These are phyloP conservation scores for Suillus subaureus DNA, from an alignment of 768 basidiomycete genomes.

Conservation along the genomic window DNA sequence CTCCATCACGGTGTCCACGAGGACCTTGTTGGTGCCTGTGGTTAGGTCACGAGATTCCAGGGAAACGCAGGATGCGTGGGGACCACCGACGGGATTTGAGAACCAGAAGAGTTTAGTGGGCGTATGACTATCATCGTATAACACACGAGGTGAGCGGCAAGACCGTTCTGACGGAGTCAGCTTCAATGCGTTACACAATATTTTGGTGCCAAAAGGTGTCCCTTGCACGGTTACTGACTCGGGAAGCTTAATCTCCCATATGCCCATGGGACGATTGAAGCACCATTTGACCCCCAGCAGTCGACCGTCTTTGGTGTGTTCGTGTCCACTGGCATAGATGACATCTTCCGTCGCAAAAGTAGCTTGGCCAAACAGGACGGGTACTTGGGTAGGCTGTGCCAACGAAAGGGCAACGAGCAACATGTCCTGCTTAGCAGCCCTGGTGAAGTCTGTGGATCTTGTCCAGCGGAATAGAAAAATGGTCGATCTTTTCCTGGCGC, in stretches of 20 bases:
- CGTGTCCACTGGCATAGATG: conserved; percentile 65
- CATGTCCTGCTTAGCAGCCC: conserved; percentile 11
- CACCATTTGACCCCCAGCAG: conserved; percentile 62
- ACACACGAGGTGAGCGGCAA: conserved; percentile 61
- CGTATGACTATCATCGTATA: conserved; percentile 26
- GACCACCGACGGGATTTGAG: conserved; percentile 54
- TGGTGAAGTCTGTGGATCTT: conserved; percentile 12
- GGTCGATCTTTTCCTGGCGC: too few species aligned
- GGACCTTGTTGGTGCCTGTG: conserved; percentile 17
- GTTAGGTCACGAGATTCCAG: conserved; percentile 48
- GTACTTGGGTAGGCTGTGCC: conserved; percentile 10
- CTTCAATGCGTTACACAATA: conserved; percentile 33
- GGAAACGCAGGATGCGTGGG: conserved; percentile 58
- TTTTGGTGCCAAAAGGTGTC: conserved; percentile 9
- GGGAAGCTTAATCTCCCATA: conserved; percentile 52
- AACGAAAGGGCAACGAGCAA: conserved; percentile 17
- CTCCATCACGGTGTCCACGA: conserved; percentile 48
- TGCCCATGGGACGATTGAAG: conserved; percentile 57
- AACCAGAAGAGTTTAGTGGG: conserved; percentile 50
- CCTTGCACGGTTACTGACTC: conserved; percentile 12
- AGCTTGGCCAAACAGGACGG: conserved; percentile 56
- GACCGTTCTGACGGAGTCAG: conserved; percentile 48
- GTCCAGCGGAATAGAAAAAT: too few species aligned
- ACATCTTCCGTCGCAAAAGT: conserved; percentile 46
- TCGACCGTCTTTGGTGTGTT: conserved; percentile 56